Percentiles rank a stretch among this genome's conserved stretches.
These are phyloP conservation scores for Fonsecaea pedrosoi DNA, from an alignment of 2,329 filamentous ascomycete species.

Conservation along the genomic window DNA sequence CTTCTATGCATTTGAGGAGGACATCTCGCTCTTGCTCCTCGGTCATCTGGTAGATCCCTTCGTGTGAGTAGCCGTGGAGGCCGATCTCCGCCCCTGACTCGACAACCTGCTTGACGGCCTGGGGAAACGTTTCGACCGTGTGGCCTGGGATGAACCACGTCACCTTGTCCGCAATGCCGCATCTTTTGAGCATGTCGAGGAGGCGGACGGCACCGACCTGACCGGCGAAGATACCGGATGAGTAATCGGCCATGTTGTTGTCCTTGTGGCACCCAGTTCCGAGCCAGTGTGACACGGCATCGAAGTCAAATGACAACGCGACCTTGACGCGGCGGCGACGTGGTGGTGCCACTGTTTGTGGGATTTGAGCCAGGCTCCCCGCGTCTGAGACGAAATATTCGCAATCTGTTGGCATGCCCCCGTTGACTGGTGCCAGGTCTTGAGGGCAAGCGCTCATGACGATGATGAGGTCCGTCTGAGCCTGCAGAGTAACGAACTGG, in stretches of 20 bases:
- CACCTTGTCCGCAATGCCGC: constrained; percentile 48
- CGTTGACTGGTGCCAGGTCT: constrained; percentile 49
- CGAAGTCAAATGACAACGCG: constrained; percentile 56
- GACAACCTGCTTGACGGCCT: constrained; percentile 29
- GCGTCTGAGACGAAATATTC: constrained; percentile 22
- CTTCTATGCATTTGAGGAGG: constrained; percentile 73
- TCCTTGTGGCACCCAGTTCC: constrained; percentile 58
- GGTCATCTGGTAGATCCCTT: constrained; percentile 73
- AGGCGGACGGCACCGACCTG: constrained; percentile 60
- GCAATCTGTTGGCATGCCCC: constrained; percentile 45
- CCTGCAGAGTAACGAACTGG: constrained; percentile 46
- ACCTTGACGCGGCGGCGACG: constrained; percentile 40
- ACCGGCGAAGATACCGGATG: constrained; percentile 58
- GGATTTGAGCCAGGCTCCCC: neutral
- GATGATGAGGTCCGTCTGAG: constrained; percentile 47
- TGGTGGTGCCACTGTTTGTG: neutral
- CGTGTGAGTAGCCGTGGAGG: constrained; percentile 73
- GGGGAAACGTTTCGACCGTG: constrained; percentile 57
- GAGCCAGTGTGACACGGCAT: constrained; percentile 61
- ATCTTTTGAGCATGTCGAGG: constrained; percentile 56
- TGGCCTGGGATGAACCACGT: constrained; percentile 61
- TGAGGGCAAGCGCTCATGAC: constrained; percentile 54
- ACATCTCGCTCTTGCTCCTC: constrained; percentile 76
- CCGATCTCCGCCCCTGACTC: constrained; percentile 48
- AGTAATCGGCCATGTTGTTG: constrained; percentile 60